Conservation (phyloP, 2,329 filamentous ascomycete species). For the Lomentospora prolificans region DNA sequence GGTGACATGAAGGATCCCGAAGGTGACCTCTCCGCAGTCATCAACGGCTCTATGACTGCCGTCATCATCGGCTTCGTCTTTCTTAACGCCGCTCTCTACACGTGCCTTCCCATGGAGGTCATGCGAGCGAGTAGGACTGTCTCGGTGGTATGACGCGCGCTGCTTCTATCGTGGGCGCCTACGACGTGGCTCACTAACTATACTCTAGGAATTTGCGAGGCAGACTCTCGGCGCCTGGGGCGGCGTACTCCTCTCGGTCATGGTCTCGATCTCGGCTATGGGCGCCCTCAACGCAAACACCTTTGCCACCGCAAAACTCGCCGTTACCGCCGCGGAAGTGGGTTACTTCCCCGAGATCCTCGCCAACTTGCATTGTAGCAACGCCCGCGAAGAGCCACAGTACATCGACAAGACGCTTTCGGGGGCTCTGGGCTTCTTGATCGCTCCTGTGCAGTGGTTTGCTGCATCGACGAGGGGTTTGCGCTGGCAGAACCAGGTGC, state of each 20-base stretch:
- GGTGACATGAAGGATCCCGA: conserved; percentile 78
- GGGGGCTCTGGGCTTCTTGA: conserved; percentile 13
- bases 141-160: conserved; percentile 53
- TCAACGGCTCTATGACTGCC: conserved; percentile 90
- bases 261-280: conserved; percentile 86
- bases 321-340: conserved; percentile 92
- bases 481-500: conserved; percentile 14
- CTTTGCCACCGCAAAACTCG: conserved; percentile 83
- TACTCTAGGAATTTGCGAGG: conserved; percentile 54
- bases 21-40: conserved; percentile 85
- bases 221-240: conserved; percentile 83
- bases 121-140: conserved; percentile 89
- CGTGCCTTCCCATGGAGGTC: conserved; percentile 70
- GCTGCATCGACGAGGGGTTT: conserved; percentile 16
- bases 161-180: no score
- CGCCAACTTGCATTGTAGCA: conserved; percentile 65
- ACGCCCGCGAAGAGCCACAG: conserved; percentile 26
- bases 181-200: no score
- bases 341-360: conserved; percentile 85
- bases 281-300: conserved; percentile 92
- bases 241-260: conserved; percentile 72
- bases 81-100: conserved; percentile 87
- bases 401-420: conserved; percentile 15
- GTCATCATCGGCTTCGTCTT: conserved; percentile 86
- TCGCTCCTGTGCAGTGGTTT: conserved; percentile 13